These are phyloP conservation scores for Citrus cavaleriei DNA, from an alignment of 345 rosid genomes.

Conservation along the genomic window DNA sequence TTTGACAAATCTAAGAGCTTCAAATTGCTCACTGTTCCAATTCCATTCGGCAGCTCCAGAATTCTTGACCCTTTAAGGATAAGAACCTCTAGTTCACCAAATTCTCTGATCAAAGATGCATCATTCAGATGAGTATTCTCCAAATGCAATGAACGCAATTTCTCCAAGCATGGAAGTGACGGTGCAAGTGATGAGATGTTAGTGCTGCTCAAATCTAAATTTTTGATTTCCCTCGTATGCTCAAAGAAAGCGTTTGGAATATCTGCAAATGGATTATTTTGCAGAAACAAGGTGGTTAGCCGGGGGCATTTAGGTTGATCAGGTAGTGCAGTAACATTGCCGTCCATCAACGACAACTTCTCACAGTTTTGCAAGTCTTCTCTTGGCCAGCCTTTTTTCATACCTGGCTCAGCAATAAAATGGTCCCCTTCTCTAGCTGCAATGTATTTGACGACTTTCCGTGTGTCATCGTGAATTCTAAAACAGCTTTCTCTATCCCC, in stretches of 20 bases:
- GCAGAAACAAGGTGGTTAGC: slow-evolving; percentile 1
- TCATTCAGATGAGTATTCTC: slow-evolving; percentile 17
- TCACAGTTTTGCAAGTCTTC: slow-evolving; percentile 2
- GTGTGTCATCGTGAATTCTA: background rate
- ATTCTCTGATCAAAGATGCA: slow-evolving; percentile 11
- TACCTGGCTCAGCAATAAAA: background rate
- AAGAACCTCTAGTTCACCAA: slow-evolving; percentile 28
- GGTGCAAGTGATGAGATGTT: slow-evolving; percentile 1
- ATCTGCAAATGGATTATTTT: background rate
- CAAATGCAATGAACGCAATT: slow-evolving; percentile 20
- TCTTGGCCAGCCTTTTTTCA: slow-evolving; percentile 7
- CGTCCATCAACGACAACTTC: background rate
- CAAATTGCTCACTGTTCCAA: slow-evolving; percentile 17
- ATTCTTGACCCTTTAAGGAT: slow-evolving; percentile 19
- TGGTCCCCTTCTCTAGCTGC: background rate
- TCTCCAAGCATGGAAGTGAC: slow-evolving; percentile 10
- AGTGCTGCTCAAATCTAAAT: slow-evolving; percentile 14
- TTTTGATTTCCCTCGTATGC: slow-evolving; percentile 11
- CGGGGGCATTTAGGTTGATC: slow-evolving; percentile 19
- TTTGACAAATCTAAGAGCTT: slow-evolving; percentile 24
- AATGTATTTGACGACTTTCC: background rate
- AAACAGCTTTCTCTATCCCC: background rate
- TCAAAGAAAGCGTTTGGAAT: slow-evolving; percentile 20
- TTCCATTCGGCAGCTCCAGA: slow-evolving; percentile 14
- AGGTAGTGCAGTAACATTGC: slow-evolving; percentile 14